These are phyloP conservation scores for Cyclotella choctawhatcheeana DNA, from an alignment of 108 stramenopile genomes.

Conservation along the genomic window DNA sequence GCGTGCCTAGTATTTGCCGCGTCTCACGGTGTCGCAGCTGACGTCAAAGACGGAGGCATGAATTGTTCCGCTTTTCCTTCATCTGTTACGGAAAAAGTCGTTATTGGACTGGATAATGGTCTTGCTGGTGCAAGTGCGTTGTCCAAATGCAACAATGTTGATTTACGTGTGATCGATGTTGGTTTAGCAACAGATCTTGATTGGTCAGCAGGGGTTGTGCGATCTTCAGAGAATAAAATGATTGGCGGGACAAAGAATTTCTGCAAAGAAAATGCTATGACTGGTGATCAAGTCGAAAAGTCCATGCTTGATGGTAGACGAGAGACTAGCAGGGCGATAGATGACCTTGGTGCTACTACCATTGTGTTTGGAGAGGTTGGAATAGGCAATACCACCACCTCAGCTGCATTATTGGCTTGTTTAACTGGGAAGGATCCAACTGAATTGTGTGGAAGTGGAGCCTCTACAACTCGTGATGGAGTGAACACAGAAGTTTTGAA, in stretches of 20 bases:
- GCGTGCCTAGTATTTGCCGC: constrained; percentile 77
- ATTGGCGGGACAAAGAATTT: constrained; percentile 64
- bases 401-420: constrained; percentile 63
- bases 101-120: constrained; percentile 59
- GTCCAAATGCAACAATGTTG: constrained; percentile 51
- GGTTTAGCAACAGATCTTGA: constrained; percentile 52
- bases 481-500: constrained; percentile 47
- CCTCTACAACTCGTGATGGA: constrained; percentile 56
- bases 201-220: constrained; percentile 41
- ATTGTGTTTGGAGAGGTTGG: constrained; percentile 83
- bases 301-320: constrained; percentile 55
- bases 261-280: constrained; percentile 70
- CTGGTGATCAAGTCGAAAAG: constrained; percentile 51
- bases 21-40: constrained; percentile 78
- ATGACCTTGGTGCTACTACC: constrained; percentile 31
- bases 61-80: constrained; percentile 77
- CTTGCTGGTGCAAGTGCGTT: constrained; percentile 74
- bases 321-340: constrained; percentile 30
- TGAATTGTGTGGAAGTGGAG: constrained; percentile 68
- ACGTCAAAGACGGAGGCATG: constrained; percentile 62
- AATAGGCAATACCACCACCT: constrained; percentile 86
- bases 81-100: constrained; percentile 62
- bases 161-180: constrained; percentile 73
- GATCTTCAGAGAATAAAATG: constrained; percentile 41
- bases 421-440: constrained; percentile 50